phyloP scores from a whole-genome alignment of 345 rosid genomes.

The Erysimum cheiranthoides region DNA sequence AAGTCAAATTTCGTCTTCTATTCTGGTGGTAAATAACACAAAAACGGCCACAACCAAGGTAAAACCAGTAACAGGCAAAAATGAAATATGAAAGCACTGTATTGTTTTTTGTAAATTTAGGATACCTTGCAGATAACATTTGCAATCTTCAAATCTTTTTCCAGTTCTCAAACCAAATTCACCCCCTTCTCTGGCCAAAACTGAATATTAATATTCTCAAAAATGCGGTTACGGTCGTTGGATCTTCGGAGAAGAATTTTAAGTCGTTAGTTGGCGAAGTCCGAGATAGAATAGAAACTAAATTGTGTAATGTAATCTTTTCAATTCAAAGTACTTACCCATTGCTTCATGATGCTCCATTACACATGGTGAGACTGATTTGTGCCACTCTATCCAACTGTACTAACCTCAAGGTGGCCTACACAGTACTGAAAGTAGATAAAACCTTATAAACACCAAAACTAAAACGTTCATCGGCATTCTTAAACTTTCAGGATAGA shows the following conservation, averaged over 20 bases:
- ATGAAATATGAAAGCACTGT: constrained; percentile 5
- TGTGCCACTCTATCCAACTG: constrained; percentile 87
- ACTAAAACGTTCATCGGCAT: not conserved
- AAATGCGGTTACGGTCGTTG: constrained; percentile 49
- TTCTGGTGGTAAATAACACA: constrained; percentile 62
- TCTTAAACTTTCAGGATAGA: not conserved
- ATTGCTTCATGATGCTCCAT: constrained; percentile 98
- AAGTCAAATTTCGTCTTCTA: constrained; percentile 89
- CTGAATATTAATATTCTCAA: constrained; percentile 37
- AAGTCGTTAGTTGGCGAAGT: constrained; percentile 45
- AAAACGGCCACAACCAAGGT: constrained; percentile 34
- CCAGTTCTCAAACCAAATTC: constrained; percentile 97
- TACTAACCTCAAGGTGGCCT: constrained; percentile 91
- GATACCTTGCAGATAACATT: constrained; percentile 92
- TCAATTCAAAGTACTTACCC: constrained; percentile 62
- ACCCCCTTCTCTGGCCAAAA: constrained; percentile 99
- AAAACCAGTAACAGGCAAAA: constrained; percentile 34
- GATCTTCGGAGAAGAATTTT: constrained; percentile 56
- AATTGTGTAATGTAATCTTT: constrained; percentile 21
- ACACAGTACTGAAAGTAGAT: constrained; percentile 45
- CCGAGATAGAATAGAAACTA: constrained; percentile 28
- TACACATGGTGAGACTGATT: constrained; percentile 73
- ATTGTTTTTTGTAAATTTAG: not conserved
- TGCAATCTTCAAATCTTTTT: constrained; percentile 95
- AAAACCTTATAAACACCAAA: constrained; percentile 4